phyloP scores from a whole-genome alignment of 441 rosid genomes.

The Bruguiera hainesii region DNA sequence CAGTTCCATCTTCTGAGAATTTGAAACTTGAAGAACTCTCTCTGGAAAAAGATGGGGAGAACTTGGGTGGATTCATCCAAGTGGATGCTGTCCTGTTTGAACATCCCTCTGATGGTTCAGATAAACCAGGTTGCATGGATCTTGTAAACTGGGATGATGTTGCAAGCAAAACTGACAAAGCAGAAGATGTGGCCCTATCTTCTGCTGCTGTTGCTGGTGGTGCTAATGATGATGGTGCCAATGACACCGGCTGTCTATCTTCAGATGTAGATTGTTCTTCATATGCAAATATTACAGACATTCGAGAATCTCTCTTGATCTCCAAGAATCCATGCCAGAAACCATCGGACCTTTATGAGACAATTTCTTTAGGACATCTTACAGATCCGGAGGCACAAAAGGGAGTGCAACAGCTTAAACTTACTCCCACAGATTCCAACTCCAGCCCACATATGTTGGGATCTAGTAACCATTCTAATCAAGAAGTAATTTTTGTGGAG shows the following conservation, averaged over 20 bases:
- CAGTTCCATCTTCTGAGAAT: constrained; percentile 24
- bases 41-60: constrained; percentile 20
- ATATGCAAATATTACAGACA: constrained; percentile 24
- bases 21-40: constrained; percentile 24
- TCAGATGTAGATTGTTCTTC: constrained; percentile 31
- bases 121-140: constrained; percentile 31
- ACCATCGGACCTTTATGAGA: constrained; percentile 25
- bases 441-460: constrained; percentile 11
- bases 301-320: constrained; percentile 29
- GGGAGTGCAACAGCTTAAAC: constrained; percentile 35
- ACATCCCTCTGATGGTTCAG: constrained; percentile 20
- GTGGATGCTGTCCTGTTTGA: constrained; percentile 25
- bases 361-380: constrained; percentile 29
- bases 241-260: constrained; percentile 22
- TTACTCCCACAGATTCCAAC: constrained; percentile 30
- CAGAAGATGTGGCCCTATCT: constrained; percentile 29
- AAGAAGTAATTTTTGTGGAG: constrained; percentile 23
- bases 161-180: constrained; percentile 29
- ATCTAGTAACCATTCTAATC: constrained; percentile 20
- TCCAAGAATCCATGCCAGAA: constrained; percentile 30
- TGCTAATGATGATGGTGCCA: constrained; percentile 24
- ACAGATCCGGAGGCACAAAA: constrained; percentile 29
- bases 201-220: constrained; percentile 14
- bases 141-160: constrained; percentile 31
- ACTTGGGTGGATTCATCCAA: constrained; percentile 16